Base-by-base conservation (phyloP, 805 yeast genomes). In the Blastobotrys robertii region DNA sequence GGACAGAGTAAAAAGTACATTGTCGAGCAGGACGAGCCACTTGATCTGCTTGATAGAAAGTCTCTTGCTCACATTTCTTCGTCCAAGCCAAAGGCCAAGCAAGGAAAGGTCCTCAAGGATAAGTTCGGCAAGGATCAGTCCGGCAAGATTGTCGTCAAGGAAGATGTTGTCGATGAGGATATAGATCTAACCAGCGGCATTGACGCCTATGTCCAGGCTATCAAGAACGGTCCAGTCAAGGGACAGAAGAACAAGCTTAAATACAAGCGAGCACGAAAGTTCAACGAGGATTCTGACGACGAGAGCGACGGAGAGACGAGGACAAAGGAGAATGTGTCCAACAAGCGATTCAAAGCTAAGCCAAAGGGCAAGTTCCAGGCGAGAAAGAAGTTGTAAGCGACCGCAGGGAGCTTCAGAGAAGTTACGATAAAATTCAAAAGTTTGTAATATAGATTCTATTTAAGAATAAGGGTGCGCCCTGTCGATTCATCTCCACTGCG, bases 151-250 rank as follows among this genome's bases (percentile, higher is more conserved):
- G 74, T 84, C 43, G 74, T 86, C 54, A 69, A 65, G 44, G 86
- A 79, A 41, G 56, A 52, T 6, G 56, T 44, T 5, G 53, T 48
- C 12, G 52, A 51, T 39, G 55, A 45, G 14, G 48, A 41, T 14
- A 38, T 49, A 8, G 54, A 53, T 25, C 33, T 40, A 19, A 48
- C 47, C 29, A 44, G 43, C 32, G 94, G 96, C 12, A 76, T 90
- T 50, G 84, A 84, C 58, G 97, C 97, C 0, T 92, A 92, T 60
- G 75, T 87, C 51, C 96, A 87, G 49, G 98, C 98, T 5, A 86
- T 92, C 16, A 81, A 77, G 61, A 84, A 82, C 54, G 97, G 92
- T 16, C 97, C 97, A 28, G 78, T 87, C 3, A 81, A 95, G 64
- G 96, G 97, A 45, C 96, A 85, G 69, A 78, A 77, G 67, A 88